Percentiles rank a stretch among this genome's conserved stretches.
phyloP scores from a whole-genome alignment of 768 basidiomycete species.

The Naganishia vaughanmartiniae region DNA sequence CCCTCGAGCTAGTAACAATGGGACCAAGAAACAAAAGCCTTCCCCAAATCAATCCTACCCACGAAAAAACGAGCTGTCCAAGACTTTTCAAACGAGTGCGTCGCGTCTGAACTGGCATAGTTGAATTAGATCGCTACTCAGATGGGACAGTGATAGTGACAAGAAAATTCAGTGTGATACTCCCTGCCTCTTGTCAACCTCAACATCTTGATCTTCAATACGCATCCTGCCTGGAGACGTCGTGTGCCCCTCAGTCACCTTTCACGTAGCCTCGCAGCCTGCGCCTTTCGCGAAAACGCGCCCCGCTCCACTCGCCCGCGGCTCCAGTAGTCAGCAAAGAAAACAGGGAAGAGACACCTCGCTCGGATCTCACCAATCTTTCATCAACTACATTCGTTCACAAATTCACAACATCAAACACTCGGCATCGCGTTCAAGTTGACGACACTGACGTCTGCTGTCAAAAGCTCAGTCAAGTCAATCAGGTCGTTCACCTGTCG shows the following conservation, averaged over 20 bases:
- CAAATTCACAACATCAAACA: not conserved
- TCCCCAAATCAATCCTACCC: not conserved
- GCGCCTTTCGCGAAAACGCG: not conserved
- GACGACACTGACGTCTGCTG: constrained; percentile 4
- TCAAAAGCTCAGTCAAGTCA: not conserved
- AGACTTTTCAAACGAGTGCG: not conserved
- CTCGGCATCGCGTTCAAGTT: not conserved
- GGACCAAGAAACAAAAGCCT: not conserved
- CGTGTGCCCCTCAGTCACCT: not conserved
- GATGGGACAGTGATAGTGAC: not conserved
- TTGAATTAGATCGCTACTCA: not conserved
- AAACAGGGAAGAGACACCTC: not conserved
- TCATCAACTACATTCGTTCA: not conserved
- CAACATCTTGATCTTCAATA: not conserved
- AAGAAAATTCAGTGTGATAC: not conserved
- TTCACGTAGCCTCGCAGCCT: not conserved
- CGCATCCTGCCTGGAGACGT: not conserved
- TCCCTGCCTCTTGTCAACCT: not conserved
- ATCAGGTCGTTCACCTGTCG: not conserved
- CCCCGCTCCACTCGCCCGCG: constrained; percentile 10
- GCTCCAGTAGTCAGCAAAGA: not conserved
- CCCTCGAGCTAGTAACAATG: not conserved
- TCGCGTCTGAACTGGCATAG: not conserved
- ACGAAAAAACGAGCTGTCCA: not conserved
- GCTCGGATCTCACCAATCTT: not conserved